These are phyloP conservation scores for Berkeleyomyces basicola DNA, from an alignment of 2,329 filamentous ascomycete species.

Conservation along the genomic window DNA sequence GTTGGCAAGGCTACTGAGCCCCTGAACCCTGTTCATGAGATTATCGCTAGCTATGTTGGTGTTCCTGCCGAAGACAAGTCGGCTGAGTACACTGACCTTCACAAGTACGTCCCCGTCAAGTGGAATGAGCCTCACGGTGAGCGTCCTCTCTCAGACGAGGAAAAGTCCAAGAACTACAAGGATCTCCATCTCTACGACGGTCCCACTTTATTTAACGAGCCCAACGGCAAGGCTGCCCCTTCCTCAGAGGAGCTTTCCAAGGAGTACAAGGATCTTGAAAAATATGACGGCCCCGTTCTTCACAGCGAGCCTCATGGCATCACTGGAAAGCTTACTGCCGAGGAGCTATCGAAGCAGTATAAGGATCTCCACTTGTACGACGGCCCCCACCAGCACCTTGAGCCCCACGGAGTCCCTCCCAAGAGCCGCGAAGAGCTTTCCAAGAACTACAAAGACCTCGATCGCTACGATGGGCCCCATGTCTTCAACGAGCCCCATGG, in stretches of 20 bases:
- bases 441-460: conserved; percentile 24
- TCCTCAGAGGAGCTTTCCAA: conserved; percentile 23
- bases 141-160: conserved; percentile 19
- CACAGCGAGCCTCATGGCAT: conserved; percentile 21
- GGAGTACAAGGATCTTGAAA: conserved; percentile 22
- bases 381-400: conserved; percentile 15
- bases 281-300: conserved; percentile 19
- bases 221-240: conserved; percentile 13
- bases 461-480: conserved; percentile 20
- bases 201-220: conserved; percentile 17
- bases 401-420: conserved; percentile 13
- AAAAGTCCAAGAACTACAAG: conserved; percentile 23
- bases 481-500: conserved; percentile 11
- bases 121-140: conserved; percentile 24
- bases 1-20: conserved; percentile 13
- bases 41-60: conserved; percentile 20
- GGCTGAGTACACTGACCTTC: conserved; percentile 11
- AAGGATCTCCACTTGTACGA: conserved; percentile 22
- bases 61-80: not conserved
- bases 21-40: conserved; percentile 24
- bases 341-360: conserved; percentile 21
- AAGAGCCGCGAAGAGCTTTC: conserved; percentile 21
- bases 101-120: conserved; percentile 20
- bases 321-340: conserved; percentile 13
- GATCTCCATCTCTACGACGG: conserved; percentile 26